These are phyloP conservation scores for Hippophae gyantsensis DNA, from an alignment of 306 rosid genomes.

Conservation along the genomic window DNA sequence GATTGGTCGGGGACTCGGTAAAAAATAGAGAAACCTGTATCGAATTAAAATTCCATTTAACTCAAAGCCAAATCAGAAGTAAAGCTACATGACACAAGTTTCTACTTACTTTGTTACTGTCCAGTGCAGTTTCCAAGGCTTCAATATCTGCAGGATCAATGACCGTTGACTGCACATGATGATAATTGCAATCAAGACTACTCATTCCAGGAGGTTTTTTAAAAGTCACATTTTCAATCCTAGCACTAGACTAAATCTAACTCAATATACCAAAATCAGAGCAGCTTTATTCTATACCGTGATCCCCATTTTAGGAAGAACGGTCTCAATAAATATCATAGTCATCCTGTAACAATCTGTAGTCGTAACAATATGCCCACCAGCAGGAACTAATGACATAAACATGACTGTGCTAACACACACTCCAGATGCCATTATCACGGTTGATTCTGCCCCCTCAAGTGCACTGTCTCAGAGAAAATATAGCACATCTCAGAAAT, in stretches of 20 bases:
- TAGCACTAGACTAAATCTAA: not conserved
- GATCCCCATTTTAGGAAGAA: conserved; percentile 93
- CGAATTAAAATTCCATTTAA: conserved; percentile 10
- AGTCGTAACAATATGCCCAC: conserved; percentile 95
- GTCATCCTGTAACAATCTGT: conserved; percentile 96
- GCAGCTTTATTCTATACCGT: conserved; percentile 30
- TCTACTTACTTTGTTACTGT: conserved; percentile 58
- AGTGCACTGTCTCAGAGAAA: conserved; percentile 48
- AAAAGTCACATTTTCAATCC: not conserved
- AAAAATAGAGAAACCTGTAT: conserved; percentile 86
- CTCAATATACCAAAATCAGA: not conserved
- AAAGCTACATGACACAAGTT: conserved; percentile 5
- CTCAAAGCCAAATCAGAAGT: not conserved
- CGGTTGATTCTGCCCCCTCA: conserved; percentile 93
- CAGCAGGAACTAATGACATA: conserved; percentile 90
- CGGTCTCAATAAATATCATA: conserved; percentile 69
- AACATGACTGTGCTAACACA: conserved; percentile 71
- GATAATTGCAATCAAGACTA: conserved; percentile 14
- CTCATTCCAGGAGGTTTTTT: not conserved
- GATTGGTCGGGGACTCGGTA: conserved; percentile 97
- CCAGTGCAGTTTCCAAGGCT: conserved; percentile 64
- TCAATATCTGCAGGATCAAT: conserved; percentile 80
- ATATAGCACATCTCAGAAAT: conserved; percentile 6
- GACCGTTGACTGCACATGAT: conserved; percentile 53
- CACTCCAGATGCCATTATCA: conserved; percentile 92